Conservation (phyloP, 345 rosid species). For the Salix arbutifolia region DNA sequence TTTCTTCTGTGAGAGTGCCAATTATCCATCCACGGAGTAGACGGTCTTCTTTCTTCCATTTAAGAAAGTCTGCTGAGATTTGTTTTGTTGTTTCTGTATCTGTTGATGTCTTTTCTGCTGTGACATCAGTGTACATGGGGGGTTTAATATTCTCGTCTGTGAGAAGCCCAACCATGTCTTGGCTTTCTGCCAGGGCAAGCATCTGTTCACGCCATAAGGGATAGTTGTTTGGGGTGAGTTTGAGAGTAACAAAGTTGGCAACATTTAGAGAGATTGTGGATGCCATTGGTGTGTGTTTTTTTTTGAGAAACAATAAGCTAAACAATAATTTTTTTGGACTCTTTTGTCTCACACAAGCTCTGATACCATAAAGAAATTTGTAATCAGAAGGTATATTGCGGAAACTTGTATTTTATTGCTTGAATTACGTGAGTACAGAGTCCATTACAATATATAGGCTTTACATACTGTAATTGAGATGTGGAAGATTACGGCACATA, state of each 20-base stretch:
- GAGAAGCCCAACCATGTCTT: not conserved
- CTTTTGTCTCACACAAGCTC: not conserved
- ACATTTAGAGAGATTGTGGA: not conserved
- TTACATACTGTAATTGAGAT: no score
- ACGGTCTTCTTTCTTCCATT: not conserved
- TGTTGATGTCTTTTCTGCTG: not conserved
- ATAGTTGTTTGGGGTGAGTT: not conserved
- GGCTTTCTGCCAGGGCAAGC: not conserved
- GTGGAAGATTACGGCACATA: no score
- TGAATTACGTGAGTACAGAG: no score
- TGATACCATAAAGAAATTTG: not conserved
- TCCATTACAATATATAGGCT: no score
- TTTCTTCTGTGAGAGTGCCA: not conserved
- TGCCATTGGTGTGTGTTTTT: not conserved
- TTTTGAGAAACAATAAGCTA: no score
- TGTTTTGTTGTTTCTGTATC: no score
- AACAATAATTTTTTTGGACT: not conserved
- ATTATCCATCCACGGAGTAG: conserved; percentile 1
- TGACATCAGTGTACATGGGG: not conserved
- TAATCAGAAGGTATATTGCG: no score
- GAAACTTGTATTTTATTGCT: no score
- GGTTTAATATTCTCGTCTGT: not conserved
- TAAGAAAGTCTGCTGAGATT: not conserved
- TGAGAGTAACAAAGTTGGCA: conserved; percentile 2
- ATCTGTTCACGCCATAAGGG: conserved; percentile 1